Evolutionary conservation across 2,329 filamentous ascomycete species (phyloP).

Genomic region (Torrubiella hemipterigena): DNA sequence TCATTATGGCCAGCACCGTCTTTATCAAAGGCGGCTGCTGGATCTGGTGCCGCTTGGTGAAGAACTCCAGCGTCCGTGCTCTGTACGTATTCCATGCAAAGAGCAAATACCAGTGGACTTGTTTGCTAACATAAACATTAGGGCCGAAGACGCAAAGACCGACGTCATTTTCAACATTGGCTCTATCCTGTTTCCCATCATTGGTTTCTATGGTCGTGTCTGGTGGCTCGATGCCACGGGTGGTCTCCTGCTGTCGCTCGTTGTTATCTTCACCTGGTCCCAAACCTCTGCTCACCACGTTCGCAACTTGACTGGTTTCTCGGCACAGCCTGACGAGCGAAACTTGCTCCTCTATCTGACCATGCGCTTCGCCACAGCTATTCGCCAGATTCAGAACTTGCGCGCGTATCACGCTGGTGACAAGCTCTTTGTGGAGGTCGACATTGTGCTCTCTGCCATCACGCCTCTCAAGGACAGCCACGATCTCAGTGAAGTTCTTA

Average conservation of each 20-base stretch:
- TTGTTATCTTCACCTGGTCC: constrained; percentile 73
- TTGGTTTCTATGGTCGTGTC: constrained; percentile 62
- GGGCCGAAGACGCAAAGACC: constrained; percentile 43
- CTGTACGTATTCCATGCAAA: constrained; percentile 46
- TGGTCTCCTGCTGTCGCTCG: constrained; percentile 63
- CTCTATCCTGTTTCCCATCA: constrained; percentile 73
- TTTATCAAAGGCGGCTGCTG: constrained; percentile 73
- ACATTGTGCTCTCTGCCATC: constrained; percentile 69
- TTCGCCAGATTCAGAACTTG: constrained; percentile 73
- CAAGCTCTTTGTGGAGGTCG: constrained; percentile 71
- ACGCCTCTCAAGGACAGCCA: constrained; percentile 70
- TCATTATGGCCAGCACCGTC: constrained; percentile 72
- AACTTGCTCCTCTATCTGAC: constrained; percentile 83
- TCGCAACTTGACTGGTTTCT: constrained; percentile 67
- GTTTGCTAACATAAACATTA: constrained; percentile 10
- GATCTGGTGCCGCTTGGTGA: constrained; percentile 79
- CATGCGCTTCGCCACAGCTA: constrained; percentile 84
- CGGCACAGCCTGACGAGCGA: constrained; percentile 67
- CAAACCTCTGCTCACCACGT: constrained; percentile 65
- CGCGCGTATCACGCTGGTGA: constrained; percentile 79
- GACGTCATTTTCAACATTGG: constrained; percentile 88
- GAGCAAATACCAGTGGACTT: neutral
- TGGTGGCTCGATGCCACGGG: constrained; percentile 81
- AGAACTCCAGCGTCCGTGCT: constrained; percentile 76
- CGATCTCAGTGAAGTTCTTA: constrained; percentile 64